Base-by-base conservation (phyloP, 768 basidiomycete genomes). In the Dioszegia aurantiaca region DNA sequence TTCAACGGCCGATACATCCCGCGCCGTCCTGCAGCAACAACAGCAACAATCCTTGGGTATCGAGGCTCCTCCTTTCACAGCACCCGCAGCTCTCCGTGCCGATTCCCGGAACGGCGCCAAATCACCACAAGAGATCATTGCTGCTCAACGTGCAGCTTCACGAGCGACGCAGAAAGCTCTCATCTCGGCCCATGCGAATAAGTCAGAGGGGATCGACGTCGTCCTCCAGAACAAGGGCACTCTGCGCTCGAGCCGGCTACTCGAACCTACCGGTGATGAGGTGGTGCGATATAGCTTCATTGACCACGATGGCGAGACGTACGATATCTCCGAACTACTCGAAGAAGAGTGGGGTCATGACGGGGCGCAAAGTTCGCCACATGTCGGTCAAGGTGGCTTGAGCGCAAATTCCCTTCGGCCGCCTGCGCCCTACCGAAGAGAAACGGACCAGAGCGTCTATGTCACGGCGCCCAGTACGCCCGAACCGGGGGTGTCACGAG, bases 281-380 rank as follows among this genome's bases (percentile, higher is more conserved):
- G 80, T 81, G 44, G 87, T 91, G 78, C 86, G 93, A 0, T 99
- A 99, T 74, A 95, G 93, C 37, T 97, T 90, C 73, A 87, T 97
- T 40, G 86, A 90, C 61, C 82, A 84, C 2, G 90, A 92, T 61
- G 94, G 92, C 2, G 89, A 89, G 78, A 87, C 87, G 0, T 88
- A 86, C 68, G 94, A 98, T 74, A 90, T 98, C 73, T 91, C 89
- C 68, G 87, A 94, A 62, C 86, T 95, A 48, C 83, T 97, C 45
- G 90, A 93, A 71, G 85, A 89, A 76, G 94, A 94, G 66, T 87
- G 88, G 82, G 61, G 63, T 23, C 46, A 33, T 21, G 66, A 64
- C 33, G 63, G 58, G 23, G 59, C 46, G 26, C 37, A 59, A 30
- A 33, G n/a, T 30, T 56, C 31, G 21, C 58, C 41, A 23, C 30